phyloP scores from a whole-genome alignment of 2,329 filamentous ascomycete genomes.

The Colletotrichum tabaci region DNA sequence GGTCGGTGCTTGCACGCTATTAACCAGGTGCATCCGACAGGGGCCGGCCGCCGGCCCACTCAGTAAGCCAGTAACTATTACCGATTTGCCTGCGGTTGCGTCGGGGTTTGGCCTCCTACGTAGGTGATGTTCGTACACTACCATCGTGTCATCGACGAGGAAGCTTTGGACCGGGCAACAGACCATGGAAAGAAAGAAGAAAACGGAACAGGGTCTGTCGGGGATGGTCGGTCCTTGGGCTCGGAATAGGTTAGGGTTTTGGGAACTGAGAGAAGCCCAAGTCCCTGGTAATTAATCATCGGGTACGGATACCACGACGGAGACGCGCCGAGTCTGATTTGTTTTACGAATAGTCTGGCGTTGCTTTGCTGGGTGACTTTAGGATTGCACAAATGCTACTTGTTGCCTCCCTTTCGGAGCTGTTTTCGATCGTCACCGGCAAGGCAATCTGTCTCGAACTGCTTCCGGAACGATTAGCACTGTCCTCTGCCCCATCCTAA shows the following conservation, averaged over 20 bases:
- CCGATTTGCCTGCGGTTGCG: constrained; percentile 5
- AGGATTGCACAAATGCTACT: background rate
- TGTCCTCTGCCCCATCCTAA: background rate
- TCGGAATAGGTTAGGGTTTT: background rate
- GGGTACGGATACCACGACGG: background rate
- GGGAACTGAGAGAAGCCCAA: background rate
- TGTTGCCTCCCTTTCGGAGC: background rate
- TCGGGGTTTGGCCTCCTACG: constrained; percentile 12
- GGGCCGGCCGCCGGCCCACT: background rate
- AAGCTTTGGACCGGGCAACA: background rate
- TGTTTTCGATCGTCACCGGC: background rate
- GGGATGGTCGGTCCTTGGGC: background rate
- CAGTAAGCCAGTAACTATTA: background rate
- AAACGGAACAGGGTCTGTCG: background rate
- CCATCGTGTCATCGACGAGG: background rate
- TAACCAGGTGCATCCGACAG: background rate
- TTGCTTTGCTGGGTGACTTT: background rate
- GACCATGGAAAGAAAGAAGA: constrained; percentile 2
- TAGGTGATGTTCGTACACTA: background rate
- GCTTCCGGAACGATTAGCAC: background rate
- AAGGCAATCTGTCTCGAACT: constrained; percentile 1
- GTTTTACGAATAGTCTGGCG: background rate
- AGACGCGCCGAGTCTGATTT: background rate
- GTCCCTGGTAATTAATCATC: background rate
- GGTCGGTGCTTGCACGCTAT: constrained; percentile 25